Percentiles rank a stretch among this genome's conserved stretches.
These are phyloP conservation scores for Sporisorium scitamineum DNA, from an alignment of 1,284 basidiomycete genomes.

Conservation along the genomic window DNA sequence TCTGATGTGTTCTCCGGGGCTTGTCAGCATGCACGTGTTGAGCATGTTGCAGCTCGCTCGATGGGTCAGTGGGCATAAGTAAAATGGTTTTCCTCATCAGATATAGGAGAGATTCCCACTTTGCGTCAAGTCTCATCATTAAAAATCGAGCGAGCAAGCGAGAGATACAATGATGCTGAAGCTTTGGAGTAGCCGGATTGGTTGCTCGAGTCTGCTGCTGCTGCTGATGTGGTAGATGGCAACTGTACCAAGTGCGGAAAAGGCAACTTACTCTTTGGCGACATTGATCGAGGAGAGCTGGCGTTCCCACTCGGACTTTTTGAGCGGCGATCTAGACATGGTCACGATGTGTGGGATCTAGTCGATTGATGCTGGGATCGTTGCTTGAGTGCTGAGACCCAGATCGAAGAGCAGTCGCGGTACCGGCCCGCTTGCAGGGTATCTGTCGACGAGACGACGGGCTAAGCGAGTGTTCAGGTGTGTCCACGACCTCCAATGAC, in stretches of 20 bases:
- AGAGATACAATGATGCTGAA: slow-evolving; percentile 4
- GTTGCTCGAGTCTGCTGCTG: slow-evolving; percentile 1
- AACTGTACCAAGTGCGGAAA: no score
- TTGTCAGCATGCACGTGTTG: slow-evolving; percentile 8
- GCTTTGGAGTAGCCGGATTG: neutral
- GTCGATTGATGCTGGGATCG: neutral
- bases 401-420: neutral
- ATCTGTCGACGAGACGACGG: neutral
- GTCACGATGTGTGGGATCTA: neutral
- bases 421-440: slow-evolving; percentile 2
- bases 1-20: neutral
- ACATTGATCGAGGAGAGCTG: slow-evolving; percentile 71
- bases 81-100: slow-evolving; percentile 71
- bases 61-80: slow-evolving; percentile 71
- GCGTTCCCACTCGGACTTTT: slow-evolving; percentile 71
- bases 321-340: slow-evolving; percentile 46
- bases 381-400: neutral
- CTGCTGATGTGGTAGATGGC: slow-evolving; percentile 12
- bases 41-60: slow-evolving; percentile 17
- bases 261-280: slow-evolving; percentile 72
- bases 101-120: slow-evolving; percentile 77
- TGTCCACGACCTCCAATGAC: neutral
- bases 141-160: slow-evolving; percentile 50
- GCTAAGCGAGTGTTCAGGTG: neutral
- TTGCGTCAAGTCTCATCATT: slow-evolving; percentile 72